phyloP scores from a whole-genome alignment of 2,329 filamentous ascomycete genomes.

The Pseudocercospora fuligena region DNA sequence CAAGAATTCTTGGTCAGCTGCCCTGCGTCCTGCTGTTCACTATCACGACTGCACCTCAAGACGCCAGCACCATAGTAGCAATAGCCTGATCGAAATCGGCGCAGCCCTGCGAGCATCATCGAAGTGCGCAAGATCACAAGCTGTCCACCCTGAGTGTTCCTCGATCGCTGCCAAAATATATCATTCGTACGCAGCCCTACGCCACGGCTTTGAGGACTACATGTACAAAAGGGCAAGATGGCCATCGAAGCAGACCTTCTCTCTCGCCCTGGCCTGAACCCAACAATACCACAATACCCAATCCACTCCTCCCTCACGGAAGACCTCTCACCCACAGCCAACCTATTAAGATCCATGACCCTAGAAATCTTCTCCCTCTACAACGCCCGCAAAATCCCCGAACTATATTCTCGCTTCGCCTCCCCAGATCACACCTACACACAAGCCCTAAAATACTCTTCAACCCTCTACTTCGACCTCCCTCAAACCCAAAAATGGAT shows the following conservation, averaged over 20 bases:
- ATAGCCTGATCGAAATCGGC: no score
- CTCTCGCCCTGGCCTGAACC: not conserved
- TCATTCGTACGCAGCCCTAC: no score
- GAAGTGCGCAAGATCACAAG: no score
- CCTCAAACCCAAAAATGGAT: not conserved
- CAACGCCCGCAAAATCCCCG: not conserved
- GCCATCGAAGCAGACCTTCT: not conserved
- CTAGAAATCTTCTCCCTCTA: not conserved
- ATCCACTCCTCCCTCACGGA: not conserved
- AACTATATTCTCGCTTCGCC: constrained; percentile 60
- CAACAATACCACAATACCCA: not conserved
- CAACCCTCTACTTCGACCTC: not conserved
- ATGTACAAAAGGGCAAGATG: not conserved
- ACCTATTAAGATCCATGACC: not conserved
- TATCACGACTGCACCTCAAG: no score
- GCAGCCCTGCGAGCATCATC: no score
- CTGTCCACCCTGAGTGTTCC: no score
- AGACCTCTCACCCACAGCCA: not conserved
- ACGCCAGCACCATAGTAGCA: no score
- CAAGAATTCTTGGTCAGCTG: not conserved
- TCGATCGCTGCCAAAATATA: no score
- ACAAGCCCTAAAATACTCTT: not conserved
- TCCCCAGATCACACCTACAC: constrained; percentile 1
- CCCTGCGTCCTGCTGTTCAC: not conserved
- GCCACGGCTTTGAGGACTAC: no score